These are phyloP conservation scores for Recurvomyces mirabilis DNA, from an alignment of 495 filamentous ascomycete genomes.

Conservation along the genomic window DNA sequence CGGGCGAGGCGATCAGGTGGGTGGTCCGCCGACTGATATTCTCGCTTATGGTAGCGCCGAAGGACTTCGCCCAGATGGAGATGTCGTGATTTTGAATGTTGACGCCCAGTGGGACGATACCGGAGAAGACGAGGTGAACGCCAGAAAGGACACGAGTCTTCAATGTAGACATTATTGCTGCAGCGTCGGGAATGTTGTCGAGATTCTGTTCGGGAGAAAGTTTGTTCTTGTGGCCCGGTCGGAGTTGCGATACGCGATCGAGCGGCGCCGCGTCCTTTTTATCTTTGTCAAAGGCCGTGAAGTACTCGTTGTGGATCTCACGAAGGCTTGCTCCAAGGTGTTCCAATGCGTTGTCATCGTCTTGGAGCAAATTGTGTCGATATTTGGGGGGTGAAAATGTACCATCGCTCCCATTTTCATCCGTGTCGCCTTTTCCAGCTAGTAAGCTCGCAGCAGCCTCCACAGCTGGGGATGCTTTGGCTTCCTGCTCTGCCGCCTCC, in stretches of 20 bases:
- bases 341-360: conserved; percentile 71
- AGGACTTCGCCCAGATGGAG: conserved; percentile 68
- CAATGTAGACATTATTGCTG: conserved; percentile 63
- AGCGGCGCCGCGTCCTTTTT: conserved; percentile 35
- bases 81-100: conserved; percentile 65
- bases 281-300: conserved; percentile 71
- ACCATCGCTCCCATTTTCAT: background rate
- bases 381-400: conserved; percentile 32
- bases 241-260: conserved; percentile 48
- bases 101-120: conserved; percentile 70
- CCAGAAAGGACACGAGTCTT: conserved; percentile 61
- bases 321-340: conserved; percentile 63
- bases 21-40: conserved; percentile 49
- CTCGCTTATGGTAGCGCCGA: conserved; percentile 63
- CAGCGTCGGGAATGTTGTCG: conserved; percentile 71
- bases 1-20: conserved; percentile 59
- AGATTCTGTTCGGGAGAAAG: conserved; percentile 44
- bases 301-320: conserved; percentile 67
- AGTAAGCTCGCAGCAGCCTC: conserved; percentile 36
- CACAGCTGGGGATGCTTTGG: conserved; percentile 23
- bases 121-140: conserved; percentile 71
- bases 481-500: conserved; percentile 58
- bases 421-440: conserved; percentile 28
- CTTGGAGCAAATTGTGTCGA: conserved; percentile 70
- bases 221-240: conserved; percentile 42